phyloP scores from a whole-genome alignment of 257 asterid genomes.

The Solanum boliviense region DNA sequence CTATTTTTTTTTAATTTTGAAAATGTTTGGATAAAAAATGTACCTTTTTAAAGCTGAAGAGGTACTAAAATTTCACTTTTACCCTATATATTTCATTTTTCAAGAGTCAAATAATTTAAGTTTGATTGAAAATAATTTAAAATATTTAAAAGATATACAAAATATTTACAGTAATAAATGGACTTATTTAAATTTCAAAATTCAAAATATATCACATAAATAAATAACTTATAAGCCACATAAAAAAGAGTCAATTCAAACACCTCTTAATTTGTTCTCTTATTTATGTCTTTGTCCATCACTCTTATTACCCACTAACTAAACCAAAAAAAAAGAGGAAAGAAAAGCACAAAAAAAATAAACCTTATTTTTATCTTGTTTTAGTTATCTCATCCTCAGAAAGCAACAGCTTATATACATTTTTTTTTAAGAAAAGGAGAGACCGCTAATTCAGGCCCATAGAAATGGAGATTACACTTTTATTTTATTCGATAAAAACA shows the following conservation, averaged over 20 bases:
- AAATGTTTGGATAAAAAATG: too few species aligned
- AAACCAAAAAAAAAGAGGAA: not conserved
- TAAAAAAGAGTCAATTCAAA: not conserved
- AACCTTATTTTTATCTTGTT: constrained; percentile 6
- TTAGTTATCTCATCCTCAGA: constrained; percentile 6
- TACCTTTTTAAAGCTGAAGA: too few species aligned
- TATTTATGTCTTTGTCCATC: not conserved
- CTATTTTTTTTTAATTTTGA: too few species aligned
- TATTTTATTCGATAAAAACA: not conserved
- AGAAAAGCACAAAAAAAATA: constrained; percentile 3
- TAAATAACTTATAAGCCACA: not conserved
- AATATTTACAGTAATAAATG: too few species aligned
- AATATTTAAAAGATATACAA: too few species aligned
- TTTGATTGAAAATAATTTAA: too few species aligned
- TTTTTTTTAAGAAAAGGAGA: not conserved
- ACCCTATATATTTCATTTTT: too few species aligned
- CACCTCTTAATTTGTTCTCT: not conserved
- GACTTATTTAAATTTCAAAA: too few species aligned
- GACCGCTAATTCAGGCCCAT: not conserved
- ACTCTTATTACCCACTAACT: constrained; percentile 3
- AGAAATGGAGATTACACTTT: not conserved
- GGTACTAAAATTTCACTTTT: too few species aligned
- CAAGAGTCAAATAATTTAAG: too few species aligned
- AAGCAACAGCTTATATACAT: not conserved
- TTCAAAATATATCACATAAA: too few species aligned